phyloP scores from a whole-genome alignment of 2,329 filamentous ascomycete species.

The Fusarium sp. region DNA sequence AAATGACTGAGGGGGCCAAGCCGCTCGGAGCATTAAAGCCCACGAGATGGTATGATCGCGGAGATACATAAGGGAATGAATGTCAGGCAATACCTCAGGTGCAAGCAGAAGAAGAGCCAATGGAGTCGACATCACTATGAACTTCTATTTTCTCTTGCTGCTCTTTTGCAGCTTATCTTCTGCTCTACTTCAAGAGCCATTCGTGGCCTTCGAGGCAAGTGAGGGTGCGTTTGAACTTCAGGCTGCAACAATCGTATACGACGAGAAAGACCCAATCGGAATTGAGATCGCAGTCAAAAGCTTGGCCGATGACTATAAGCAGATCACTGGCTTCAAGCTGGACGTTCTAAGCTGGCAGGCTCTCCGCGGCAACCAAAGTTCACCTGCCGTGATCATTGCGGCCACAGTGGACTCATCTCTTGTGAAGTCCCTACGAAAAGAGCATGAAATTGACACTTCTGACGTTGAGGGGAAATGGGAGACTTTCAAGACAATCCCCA shows the following conservation, averaged over 20 bases:
- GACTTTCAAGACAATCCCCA: slow-evolving; percentile 72
- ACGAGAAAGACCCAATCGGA: background rate
- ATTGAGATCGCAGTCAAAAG: background rate
- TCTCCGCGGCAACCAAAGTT: background rate
- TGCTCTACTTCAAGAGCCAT: background rate
- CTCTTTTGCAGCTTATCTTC: background rate
- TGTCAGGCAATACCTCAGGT: background rate
- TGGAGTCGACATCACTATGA: background rate
- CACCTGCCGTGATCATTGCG: background rate
- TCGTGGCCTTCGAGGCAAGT: background rate
- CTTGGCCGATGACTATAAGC: background rate
- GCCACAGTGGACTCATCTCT: background rate
- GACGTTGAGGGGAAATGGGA: slow-evolving; percentile 76
- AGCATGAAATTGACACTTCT: slow-evolving; percentile 60
- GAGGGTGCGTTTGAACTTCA: background rate
- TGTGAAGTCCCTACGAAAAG: background rate
- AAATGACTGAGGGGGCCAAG: background rate
- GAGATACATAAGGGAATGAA: background rate
- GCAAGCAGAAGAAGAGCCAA: background rate
- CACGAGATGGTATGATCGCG: no score
- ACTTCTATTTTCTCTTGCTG: background rate
- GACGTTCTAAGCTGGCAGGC: background rate
- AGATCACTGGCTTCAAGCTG: background rate
- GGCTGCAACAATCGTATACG: background rate
- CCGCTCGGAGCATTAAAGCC: background rate